Conservation (phyloP, 78 protist genomes). For the Polysphondylium violaceum region DNA sequence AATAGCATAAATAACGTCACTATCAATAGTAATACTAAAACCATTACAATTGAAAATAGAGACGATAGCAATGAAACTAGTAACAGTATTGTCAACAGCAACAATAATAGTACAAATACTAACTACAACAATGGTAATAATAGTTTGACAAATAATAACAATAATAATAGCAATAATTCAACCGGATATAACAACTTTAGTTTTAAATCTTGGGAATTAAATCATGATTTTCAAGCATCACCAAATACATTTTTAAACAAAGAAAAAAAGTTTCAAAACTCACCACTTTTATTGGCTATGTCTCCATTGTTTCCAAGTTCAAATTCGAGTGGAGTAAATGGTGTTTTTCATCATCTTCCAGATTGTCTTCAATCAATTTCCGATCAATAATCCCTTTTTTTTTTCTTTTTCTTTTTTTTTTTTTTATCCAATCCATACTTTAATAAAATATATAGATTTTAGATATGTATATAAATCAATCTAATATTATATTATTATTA, state of each 20-base stretch:
- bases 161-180: no score
- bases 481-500: neutral
- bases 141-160: neutral
- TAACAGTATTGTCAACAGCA: neutral
- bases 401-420: no score
- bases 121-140: slow-evolving; percentile 5
- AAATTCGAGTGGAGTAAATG: neutral
- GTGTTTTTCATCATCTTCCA: no score
- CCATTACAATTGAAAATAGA: neutral
- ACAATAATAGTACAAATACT: neutral
- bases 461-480: neutral
- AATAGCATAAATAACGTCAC: neutral
- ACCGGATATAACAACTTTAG: no score
- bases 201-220: neutral
- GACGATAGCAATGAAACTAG: neutral
- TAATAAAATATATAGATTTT: no score
- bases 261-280: neutral
- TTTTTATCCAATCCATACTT: neutral
- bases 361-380: no score
- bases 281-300: neutral
- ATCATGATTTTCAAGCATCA: neutral
- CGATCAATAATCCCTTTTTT: no score
- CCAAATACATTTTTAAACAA: no score
- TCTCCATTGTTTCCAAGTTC: neutral
- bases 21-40: neutral